These are phyloP conservation scores for Cochlearia excelsa DNA, from an alignment of 345 rosid species.

Conservation along the genomic window DNA sequence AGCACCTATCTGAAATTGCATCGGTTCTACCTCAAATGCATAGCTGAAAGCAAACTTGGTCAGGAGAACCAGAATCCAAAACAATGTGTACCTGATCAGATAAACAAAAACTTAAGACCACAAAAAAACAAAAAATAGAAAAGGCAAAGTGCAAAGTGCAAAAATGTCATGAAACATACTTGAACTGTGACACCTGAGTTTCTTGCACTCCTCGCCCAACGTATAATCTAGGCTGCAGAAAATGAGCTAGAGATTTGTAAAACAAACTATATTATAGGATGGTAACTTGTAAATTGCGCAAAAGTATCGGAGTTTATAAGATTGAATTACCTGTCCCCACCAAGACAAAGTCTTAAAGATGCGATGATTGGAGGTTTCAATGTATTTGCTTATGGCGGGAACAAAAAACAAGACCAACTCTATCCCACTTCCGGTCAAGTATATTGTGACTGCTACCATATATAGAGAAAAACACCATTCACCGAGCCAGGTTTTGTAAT, in stretches of 20 bases:
- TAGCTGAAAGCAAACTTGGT: conserved; percentile 82
- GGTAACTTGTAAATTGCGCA: conserved; percentile 18
- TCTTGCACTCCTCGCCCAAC: conserved; percentile 97
- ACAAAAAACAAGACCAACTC: conserved; percentile 81
- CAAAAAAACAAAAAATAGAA: neutral
- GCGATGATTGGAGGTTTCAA: conserved; percentile 70
- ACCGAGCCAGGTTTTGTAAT: conserved; percentile 69
- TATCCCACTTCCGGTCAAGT: conserved; percentile 63
- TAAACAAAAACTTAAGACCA: conserved; percentile 13
- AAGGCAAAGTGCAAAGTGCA: conserved; percentile 23
- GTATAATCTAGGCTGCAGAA: conserved; percentile 73
- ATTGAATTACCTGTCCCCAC: conserved; percentile 75
- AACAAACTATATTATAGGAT: neutral
- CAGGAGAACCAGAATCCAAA: conserved; percentile 76
- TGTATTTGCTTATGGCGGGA: conserved; percentile 73
- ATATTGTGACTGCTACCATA: conserved; percentile 76
- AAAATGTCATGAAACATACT: conserved; percentile 46
- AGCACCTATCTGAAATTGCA: conserved; percentile 15
- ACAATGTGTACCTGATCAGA: conserved; percentile 61
- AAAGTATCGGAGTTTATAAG: conserved; percentile 13
- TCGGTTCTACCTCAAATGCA: conserved; percentile 64
- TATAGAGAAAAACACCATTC: conserved; percentile 78
- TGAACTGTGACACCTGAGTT: conserved; percentile 79
- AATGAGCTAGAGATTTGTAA: conserved; percentile 17
- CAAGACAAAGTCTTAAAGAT: conserved; percentile 56